Evolutionary conservation across 2,329 filamentous ascomycete genomes (phyloP), one percentile per base, ranked within the genome.

Genomic region (Hypomyces perniciosus): DNA sequence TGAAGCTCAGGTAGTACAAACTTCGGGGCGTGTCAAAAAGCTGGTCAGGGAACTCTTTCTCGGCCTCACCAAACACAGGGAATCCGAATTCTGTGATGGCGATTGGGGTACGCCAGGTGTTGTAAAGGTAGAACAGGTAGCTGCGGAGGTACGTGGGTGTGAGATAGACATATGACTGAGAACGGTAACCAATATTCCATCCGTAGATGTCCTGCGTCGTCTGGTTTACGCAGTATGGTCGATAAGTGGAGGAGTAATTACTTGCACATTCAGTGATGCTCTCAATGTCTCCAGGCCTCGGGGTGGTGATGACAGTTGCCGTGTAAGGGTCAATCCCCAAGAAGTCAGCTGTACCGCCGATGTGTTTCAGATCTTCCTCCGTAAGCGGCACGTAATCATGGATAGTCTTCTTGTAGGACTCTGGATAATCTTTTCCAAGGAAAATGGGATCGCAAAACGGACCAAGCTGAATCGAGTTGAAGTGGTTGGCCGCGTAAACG

Each of bases 291-390:
- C 65, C 61, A 6, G 59, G 51, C 0, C 57, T 60, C 0, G 77
- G 74, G 0, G 74, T 70, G 2, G 73, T 70, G n/a, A 81, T 73
- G 0, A 80, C 73, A 0, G 74, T 77, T 0, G 77, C 74, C 0
- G 77, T 81, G 64, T 84, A 84, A 0, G 78, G 75, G 55, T 84
- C 79, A 35, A 83, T 73, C 6, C 72, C 77, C 37, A 80, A 71
- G 50, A 81, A 76, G 61, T 83, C 80, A 3, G 74, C 70, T 0
- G 76, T 80, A 6, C 72, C 70, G 20, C 71, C 68, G 30, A 80
- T 72, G 44, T 73, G 71, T 2, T 56, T 59, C n/a, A 83, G 65
- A 37, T 85, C 67, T 1, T 71, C 64, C 0, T 68, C 56, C 1
- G 67, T 78, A 30, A 84, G 63, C 0, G 72, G 71, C 3, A 74